phyloP scores from a whole-genome alignment of 1,284 basidiomycete genomes.

The Calocybe gambosa region DNA sequence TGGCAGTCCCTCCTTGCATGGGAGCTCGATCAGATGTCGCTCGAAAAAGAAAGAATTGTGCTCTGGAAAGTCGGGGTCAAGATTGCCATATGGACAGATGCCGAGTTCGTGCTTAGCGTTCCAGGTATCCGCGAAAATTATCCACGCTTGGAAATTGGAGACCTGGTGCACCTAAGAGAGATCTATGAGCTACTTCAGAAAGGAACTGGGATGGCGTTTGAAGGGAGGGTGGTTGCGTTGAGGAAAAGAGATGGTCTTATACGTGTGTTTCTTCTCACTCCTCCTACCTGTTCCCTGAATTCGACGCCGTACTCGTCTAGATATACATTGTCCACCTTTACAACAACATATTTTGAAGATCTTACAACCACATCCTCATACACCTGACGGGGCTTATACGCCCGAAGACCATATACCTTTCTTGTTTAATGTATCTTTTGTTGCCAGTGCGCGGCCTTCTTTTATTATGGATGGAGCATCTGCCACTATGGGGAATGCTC shows the following conservation, averaged over 20 bases:
- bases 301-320: constrained; percentile 18
- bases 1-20: constrained; percentile 36
- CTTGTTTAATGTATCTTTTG: constrained; percentile 39
- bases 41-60: constrained; percentile 33
- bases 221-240: constrained; percentile 31
- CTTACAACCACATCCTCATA: constrained; percentile 19
- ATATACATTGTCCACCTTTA: constrained; percentile 32
- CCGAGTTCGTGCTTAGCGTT: constrained; percentile 32
- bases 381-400: constrained; percentile 27
- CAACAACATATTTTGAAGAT: constrained; percentile 30
- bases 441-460: constrained; percentile 33
- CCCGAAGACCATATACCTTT: constrained; percentile 30
- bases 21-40: constrained; percentile 35
- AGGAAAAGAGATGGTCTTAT: constrained; percentile 38
- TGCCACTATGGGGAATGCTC: constrained; percentile 22
- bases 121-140: constrained; percentile 39
- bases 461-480: constrained; percentile 36
- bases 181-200: constrained; percentile 26
- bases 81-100: constrained; percentile 28
- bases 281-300: background rate
- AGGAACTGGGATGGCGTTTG: constrained; percentile 31
- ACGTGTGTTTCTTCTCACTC: constrained; percentile 24
- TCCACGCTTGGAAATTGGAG: constrained; percentile 35
- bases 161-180: constrained; percentile 37
- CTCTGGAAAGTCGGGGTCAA: constrained; percentile 32